phyloP scores from a whole-genome alignment of 208 protist species.

The Trypanosoma theileri region DNA sequence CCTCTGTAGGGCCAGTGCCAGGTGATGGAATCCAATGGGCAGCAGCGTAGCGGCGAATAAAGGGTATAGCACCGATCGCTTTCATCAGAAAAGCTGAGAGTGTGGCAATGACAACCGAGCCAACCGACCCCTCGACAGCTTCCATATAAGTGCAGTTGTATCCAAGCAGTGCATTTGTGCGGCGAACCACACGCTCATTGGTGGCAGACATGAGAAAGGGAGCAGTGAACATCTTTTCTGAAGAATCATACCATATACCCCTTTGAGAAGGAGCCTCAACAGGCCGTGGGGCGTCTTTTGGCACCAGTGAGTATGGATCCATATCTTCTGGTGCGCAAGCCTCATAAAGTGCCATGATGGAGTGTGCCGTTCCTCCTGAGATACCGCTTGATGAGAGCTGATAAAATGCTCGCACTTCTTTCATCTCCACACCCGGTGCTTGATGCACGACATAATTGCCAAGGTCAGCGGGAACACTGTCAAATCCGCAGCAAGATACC shows the following conservation, averaged over 20 bases:
- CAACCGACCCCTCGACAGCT: conserved; percentile 40
- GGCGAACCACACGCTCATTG: conserved; percentile 81
- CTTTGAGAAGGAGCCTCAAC: conserved; percentile 28
- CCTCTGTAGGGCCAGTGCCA: conserved; percentile 47
- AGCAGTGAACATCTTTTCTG: conserved; percentile 41
- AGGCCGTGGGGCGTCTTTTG: conserved; percentile 37
- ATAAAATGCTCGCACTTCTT: conserved; percentile 49
- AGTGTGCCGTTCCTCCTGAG: conserved; percentile 69
- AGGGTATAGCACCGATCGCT: conserved; percentile 35
- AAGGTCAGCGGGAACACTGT: conserved; percentile 86
- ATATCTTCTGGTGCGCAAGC: conserved; percentile 32
- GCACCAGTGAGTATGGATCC: conserved; percentile 45
- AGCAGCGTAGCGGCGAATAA: conserved; percentile 49
- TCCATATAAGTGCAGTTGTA: conserved; percentile 60
- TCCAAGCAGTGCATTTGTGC: conserved; percentile 72
- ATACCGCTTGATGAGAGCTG: conserved; percentile 32
- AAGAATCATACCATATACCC: conserved; percentile 64
- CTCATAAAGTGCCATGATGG: conserved; percentile 38
- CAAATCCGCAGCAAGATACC: conserved; percentile 86
- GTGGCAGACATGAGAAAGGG: conserved; percentile 62
- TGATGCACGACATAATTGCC: conserved; percentile 76
- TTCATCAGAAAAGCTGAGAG: conserved; percentile 24
- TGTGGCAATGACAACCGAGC: conserved; percentile 27
- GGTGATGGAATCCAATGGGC: conserved; percentile 30
- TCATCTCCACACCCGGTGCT: conserved; percentile 44